Evolutionary conservation across 768 basidiomycete genomes (phyloP), one percentile per base, ranked within the genome.

Genomic region (Saitozyma sp.): DNA sequence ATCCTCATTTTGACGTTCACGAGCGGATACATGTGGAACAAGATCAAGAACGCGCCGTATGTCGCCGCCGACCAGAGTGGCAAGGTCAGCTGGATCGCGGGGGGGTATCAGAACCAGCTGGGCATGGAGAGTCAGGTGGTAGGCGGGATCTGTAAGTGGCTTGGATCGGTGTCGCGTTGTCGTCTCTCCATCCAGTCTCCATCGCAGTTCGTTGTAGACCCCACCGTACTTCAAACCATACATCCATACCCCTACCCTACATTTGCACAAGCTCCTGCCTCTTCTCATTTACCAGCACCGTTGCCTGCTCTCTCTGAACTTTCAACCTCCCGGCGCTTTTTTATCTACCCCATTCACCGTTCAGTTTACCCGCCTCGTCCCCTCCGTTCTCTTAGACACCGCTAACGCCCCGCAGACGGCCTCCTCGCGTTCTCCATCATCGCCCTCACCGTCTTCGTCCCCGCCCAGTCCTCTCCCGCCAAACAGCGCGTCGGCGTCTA

Each of bases 21-120:
- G 19, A 87, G 89, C 9, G 96, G 96, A 8, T 89, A 87, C 83
- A 99, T 99, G 96, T 99, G 95, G 81, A 90, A 89, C 62, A 89
- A 88, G 66, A 99, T 99, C 70, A 88, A 95, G 65, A 84, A 84
- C 40, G 84, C 84, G 52, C 93, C 92, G 3, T 92, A 85, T 75
- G 70, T 79, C 50, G 82, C 81, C 20, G 86, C 85, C 38, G 81
- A 82, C 0, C 83, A 85, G 59, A 62, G 75, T 41, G 78, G 80
- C 2, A 87, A 88, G 20, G 82, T 84, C 54, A 72, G 57, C 51
- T 93, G 92, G 89, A 88, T 99, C 71, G 90, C 92, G 9, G 84
- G 81, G 9, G 95, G 95, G 6, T 97, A 87, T 81, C 88, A 88
- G 76, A 92, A 87, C 70, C 93, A 96, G 79, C 90, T 85, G 74